Base-by-base conservation (phyloP, 75 land plant species). In the Azolla pinnata region DNA sequence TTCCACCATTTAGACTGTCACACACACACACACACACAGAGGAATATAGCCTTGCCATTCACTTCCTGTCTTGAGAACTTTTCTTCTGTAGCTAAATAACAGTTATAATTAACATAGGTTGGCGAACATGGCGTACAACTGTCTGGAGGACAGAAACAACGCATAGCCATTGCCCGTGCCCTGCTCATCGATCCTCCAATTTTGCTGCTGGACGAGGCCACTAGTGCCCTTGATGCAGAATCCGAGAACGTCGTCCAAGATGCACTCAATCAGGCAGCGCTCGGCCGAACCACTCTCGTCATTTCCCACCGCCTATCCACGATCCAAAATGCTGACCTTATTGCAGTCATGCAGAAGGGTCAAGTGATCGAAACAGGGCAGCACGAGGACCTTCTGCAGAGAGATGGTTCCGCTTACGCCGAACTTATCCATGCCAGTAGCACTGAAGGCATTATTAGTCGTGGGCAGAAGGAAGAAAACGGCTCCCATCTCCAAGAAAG, bases 241-340 rank as follows among this genome's bases (percentile, higher is more conserved):
- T 83, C 85, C 0, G 85, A 83, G 46, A 63, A 69, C 29, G 56
- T 79, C 0, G 85, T 83, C 18, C 84, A 77, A 35, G 64, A 44
- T 67, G 84, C 87, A 1, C 79, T 84, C 28, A 73, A 84, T 55
- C 84, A 75, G 53, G 85, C 85, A 26, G 65, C 79, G 25, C 40
- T 79, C 59, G 88, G 85, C 31, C 70, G 84, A 60, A 83, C 86
- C 14, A 80, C 86, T 0, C 58, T 84, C 65, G 83, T 80, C 54
- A 79, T 87, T 20, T 81, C 92, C 9, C 92, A 83, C 61, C 77
- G 80, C 56, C 76, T 87, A 3, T 73, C 92, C 1, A 87, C 92
- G 20, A 60, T 87, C 0, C 66, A 57, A 51, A 83, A 78, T 44
- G 84, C 87, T 20, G 79, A 83, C 31, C 56, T 61, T 19, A 83